Conservation (phyloP, 345 rosid species). For the Euphorbia tirucalli region DNA sequence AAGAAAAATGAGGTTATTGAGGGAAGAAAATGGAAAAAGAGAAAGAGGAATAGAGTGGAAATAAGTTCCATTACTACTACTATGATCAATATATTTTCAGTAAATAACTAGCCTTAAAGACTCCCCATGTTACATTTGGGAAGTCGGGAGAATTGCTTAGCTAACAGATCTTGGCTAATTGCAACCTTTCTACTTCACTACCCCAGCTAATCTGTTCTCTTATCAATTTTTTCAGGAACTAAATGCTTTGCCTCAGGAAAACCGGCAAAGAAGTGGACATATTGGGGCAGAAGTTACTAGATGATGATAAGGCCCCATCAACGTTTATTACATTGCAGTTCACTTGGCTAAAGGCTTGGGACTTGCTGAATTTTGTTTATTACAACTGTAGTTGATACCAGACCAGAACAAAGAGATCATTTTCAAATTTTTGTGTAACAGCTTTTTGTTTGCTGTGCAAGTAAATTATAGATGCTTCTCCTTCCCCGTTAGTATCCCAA, state of each 20-base stretch:
- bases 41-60: too few relatives aligned
- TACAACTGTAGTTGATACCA: not conserved
- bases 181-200: not conserved
- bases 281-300: slow-evolving; percentile 97
- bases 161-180: not conserved
- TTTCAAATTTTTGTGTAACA: not conserved
- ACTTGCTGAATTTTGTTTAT: not conserved
- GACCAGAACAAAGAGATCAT: not conserved
- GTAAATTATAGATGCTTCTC: too few relatives aligned
- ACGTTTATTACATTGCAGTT: not conserved
- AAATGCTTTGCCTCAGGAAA: slow-evolving; percentile 85
- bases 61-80: not conserved
- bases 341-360: not conserved
- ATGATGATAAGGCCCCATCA: not conserved
- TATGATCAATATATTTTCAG: too few relatives aligned
- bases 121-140: too few relatives aligned
- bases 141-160: too few relatives aligned
- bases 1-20: not conserved
- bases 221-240: slow-evolving; percentile 44
- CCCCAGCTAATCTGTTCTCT: not conserved
- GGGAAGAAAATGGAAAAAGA: not conserved
- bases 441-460: not conserved
- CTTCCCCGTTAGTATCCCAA: too few relatives aligned
- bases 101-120: too few relatives aligned
- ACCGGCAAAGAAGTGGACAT: slow-evolving; percentile 91